Conservation (phyloP, 2,329 filamentous ascomycete genomes). For the Lecanosticta acicola region DNA sequence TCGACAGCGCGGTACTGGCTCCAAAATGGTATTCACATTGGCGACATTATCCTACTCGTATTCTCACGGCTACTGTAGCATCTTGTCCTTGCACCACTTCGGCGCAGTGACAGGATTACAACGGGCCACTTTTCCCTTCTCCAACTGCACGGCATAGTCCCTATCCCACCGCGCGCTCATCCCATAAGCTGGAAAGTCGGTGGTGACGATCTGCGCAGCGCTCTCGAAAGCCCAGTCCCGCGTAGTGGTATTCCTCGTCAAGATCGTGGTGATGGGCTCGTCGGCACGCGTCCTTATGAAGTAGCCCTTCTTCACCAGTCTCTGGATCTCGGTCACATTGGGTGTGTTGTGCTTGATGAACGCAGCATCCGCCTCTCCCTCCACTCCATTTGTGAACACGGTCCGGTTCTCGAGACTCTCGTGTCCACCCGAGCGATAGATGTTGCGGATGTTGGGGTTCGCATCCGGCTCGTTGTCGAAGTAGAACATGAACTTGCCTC, state of each 20-base stretch:
- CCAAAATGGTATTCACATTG: too few relatives aligned
- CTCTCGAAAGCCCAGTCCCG: conserved; percentile 41
- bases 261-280: conserved; percentile 41
- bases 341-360: conserved; percentile 49
- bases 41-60: too few relatives aligned
- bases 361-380: conserved; percentile 43
- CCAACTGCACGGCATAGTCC: conserved; percentile 41
- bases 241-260: conserved; percentile 39
- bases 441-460: conserved; percentile 30
- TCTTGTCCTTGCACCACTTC: conserved; percentile 32
- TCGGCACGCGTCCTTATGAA: conserved; percentile 48
- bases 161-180: conserved; percentile 45
- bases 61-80: conserved; percentile 15
- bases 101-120: conserved; percentile 38
- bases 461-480: conserved; percentile 47
- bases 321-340: conserved; percentile 38
- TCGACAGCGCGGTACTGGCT: too few relatives aligned
- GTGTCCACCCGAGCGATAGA: conserved; percentile 36
- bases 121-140: conserved; percentile 29
- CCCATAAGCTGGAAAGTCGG: conserved; percentile 45
- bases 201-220: conserved; percentile 48
- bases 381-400: conserved; percentile 46
- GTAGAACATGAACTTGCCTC: conserved; percentile 46
- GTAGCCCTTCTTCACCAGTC: conserved; percentile 44
- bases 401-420: conserved; percentile 41